phyloP scores from a whole-genome alignment of 208 protist species.

The Phytomonas sp. region DNA sequence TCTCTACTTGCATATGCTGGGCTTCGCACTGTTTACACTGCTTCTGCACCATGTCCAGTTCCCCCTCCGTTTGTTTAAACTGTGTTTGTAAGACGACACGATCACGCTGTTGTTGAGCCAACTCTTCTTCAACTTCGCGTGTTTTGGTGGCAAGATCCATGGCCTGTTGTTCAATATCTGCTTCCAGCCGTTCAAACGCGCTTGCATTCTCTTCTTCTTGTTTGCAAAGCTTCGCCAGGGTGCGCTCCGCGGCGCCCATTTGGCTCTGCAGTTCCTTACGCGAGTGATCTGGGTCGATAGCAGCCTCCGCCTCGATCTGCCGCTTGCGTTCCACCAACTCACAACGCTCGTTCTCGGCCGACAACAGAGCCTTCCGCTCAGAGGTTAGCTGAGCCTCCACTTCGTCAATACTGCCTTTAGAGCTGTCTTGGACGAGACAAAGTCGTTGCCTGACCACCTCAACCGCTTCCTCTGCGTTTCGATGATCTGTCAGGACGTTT shows the following conservation, averaged over 20 bases:
- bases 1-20: conserved; percentile 52
- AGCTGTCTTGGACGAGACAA: conserved; percentile 21
- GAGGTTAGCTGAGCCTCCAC: conserved; percentile 29
- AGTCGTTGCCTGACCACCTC: conserved; percentile 41
- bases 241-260: conserved; percentile 35
- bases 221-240: conserved; percentile 24
- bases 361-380: conserved; percentile 20
- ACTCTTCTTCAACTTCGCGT: conserved; percentile 51
- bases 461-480: conserved; percentile 46
- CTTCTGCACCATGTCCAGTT: conserved; percentile 39
- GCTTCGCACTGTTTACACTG: conserved; percentile 28
- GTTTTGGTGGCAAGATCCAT: conserved; percentile 40
- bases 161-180: conserved; percentile 61
- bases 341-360: conserved; percentile 19
- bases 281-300: conserved; percentile 27
- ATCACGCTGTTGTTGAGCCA: conserved; percentile 32
- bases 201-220: conserved; percentile 45
- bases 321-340: conserved; percentile 23
- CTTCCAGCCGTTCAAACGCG: conserved; percentile 69
- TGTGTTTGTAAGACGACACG: conserved; percentile 25
- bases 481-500: conserved; percentile 30
- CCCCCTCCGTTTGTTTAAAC: conserved; percentile 21
- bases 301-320: conserved; percentile 24
- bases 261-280: conserved; percentile 45
- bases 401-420: conserved; percentile 23